These are phyloP conservation scores for Paspalum vaginatum DNA, from an alignment of 176 grass and related monocot genomes.

Conservation along the genomic window DNA sequence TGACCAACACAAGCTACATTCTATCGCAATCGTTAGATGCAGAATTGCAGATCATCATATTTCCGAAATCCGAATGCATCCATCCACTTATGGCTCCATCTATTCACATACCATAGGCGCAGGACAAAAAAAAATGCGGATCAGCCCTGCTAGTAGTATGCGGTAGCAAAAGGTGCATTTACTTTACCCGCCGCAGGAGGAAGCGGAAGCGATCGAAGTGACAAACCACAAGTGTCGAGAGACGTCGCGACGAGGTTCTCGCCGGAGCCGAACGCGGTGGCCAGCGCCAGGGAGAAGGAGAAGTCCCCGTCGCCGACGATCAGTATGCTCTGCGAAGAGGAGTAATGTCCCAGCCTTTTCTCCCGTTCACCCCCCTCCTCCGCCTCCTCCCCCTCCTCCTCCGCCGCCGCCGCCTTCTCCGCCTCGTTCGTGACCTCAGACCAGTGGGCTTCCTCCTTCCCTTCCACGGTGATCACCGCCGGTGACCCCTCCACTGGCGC, in stretches of 20 bases:
- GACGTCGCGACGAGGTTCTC: constrained; percentile 57
- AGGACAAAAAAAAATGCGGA: constrained; percentile 7
- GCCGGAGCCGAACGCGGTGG: constrained; percentile 49
- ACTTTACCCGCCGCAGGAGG: background rate
- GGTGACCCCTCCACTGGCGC: background rate
- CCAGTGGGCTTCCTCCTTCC: background rate
- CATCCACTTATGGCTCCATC: background rate
- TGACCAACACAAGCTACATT: background rate
- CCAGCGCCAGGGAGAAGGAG: constrained; percentile 57
- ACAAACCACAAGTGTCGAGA: constrained; percentile 45
- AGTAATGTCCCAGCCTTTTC: constrained; percentile 45
- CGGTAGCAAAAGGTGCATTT: background rate
- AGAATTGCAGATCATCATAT: background rate
- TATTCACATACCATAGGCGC: background rate
- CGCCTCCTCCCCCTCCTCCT: background rate
- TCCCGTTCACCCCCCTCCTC: constrained; percentile 18
- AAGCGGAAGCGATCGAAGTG: constrained; percentile 21
- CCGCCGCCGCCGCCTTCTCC: background rate
- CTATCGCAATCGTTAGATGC: background rate
- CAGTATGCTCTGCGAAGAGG: constrained; percentile 37
- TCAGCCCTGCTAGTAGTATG: background rate
- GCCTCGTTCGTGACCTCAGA: background rate
- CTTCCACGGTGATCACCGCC: background rate
- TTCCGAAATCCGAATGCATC: background rate
- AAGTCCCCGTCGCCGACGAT: constrained; percentile 64